Evolutionary conservation across 139 green algal genomes (phyloP).

Genomic region (Astrephomene gubernaculifera): DNA sequence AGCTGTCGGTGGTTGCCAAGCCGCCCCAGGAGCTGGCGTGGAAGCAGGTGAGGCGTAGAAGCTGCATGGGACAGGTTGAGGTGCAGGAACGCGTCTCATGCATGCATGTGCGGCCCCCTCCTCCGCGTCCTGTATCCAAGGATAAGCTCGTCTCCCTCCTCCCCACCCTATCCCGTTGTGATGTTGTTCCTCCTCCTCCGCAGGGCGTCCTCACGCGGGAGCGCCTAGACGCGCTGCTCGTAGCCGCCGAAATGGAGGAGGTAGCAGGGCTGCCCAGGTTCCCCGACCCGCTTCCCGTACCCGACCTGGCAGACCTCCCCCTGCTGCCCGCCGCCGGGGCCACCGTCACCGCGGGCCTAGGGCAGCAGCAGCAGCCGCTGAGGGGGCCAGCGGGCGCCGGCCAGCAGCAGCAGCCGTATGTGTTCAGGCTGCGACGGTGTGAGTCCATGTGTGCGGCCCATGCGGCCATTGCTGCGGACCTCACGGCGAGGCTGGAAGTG

Average conservation of each 20-base stretch:
- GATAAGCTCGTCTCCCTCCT: no score
- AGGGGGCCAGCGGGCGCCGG: not conserved
- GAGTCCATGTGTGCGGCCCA: constrained; percentile 62
- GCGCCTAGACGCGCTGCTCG: constrained; percentile 64
- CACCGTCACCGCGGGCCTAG: not conserved
- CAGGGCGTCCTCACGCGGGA: constrained; percentile 62
- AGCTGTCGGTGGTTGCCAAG: constrained; percentile 52
- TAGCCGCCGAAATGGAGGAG: constrained; percentile 63
- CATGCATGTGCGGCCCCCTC: not conserved
- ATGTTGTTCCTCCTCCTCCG: not conserved
- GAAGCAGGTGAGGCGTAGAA: constrained; percentile 54
- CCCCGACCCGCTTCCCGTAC: constrained; percentile 52
- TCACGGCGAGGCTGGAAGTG: constrained; percentile 40
- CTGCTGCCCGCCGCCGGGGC: not conserved
- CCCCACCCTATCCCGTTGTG: not conserved
- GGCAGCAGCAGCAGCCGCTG: not conserved
- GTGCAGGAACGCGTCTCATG: not conserved
- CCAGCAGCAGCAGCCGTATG: not conserved
- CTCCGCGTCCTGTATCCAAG: not conserved
- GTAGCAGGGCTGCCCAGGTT: constrained; percentile 54
- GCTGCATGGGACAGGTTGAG: no score
- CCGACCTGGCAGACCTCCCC: constrained; percentile 32
- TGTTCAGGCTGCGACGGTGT: constrained; percentile 52
- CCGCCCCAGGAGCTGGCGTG: constrained; percentile 54
- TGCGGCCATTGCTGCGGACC: not conserved